Evolutionary conservation across 202 grass and related monocot species (phyloP), one percentile per base, ranked within the genome.

Genomic region (Saccharum hybrid): DNA sequence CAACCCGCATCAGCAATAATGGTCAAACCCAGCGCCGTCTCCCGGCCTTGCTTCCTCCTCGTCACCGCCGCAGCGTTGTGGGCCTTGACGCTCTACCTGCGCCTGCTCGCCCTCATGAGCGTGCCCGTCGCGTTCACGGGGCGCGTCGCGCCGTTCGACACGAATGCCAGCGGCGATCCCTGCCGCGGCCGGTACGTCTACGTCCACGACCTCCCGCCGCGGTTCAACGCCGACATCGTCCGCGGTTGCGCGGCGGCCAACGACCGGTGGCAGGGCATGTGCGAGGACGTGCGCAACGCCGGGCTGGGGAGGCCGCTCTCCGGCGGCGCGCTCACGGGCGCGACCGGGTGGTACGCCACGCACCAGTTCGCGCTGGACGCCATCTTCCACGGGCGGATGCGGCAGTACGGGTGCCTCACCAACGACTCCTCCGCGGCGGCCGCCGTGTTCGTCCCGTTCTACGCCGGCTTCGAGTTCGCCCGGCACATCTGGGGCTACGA

Each of bases 401-500:
- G 87, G 36, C 83, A 15, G 56, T 83, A 91, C 66, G 74, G 42
- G 12, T 91, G 90, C 79, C 84, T 91, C 60, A 85, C 89, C 43
- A 63, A 87, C 83, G 81, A 91, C 75, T 85, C 90, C 26, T 75
- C 86, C 1, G 40, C 62, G 2, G 86, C 90, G 0, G 36, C 83
- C 51, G 90, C 90, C 52, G 69, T 91, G 33, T 91, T 88, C 33
- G 90, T 91, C 6, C 90, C 86, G 2, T 88, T 91, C 76, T 91
- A 88, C 84, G 83, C 90, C 7, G 90, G 90, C 9, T 88, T 88
- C n/a, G 90, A 91, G 64, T 79, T 88, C 59, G 86, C 70, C 7
- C 28, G 63, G 4, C 81, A 80, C 64, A 56, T 72, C 69, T 91
- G 83, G 83, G 90, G 86, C 0, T 66, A 83, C 75, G 87, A 91